Base-by-base conservation (phyloP, 2,329 filamentous ascomycete species). In the Colletotrichum lupini region DNA sequence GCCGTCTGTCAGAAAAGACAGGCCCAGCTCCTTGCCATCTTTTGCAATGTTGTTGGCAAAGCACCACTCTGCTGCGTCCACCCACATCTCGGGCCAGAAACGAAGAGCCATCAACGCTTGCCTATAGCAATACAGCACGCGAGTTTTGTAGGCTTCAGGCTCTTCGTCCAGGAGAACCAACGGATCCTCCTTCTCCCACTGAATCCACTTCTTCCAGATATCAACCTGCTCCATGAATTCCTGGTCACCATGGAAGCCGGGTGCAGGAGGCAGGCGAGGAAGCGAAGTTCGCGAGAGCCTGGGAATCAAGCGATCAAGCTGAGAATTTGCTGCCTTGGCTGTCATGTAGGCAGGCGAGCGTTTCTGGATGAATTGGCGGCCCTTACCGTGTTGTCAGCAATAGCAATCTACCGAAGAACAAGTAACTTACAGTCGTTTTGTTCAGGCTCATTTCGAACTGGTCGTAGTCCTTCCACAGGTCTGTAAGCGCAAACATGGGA, bases 41-140 rank as follows among this genome's bases (percentile, higher is more conserved):
- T 91, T 85, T 11, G 83, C 80, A 76, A 95, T 85, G 57, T 90
- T 90, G 77, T 97, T 95, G 67, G 93, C 89, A 78, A 95, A 95
- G 82, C 94, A 98, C 91, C 96, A 98, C 76, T 97, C 94, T 1
- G 95, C 94, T 11, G 95, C 96, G 73, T 98, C 95, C 62, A 95
- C 95, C 97, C 97, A 99, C 77, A 98, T 92, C 80, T 97, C 94
- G 4, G 97, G 95, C 90, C 96, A 97, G 83, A 98, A 99, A 63
- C 95, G 92, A 68, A 99, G 85, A 4, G 95, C 93, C 93, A 98
- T 98, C 59, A 97, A 85, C 5, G 96, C 95, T 81, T 98, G 96
- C 81, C 95, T 97, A 86, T 98, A 98, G 75, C 94, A 93, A 81
- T 97, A 97, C 8, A 98, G 83, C 55, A 98, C 90, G 53, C 97